phyloP scores from a whole-genome alignment of 1,284 basidiomycete species.

The Ceratobasidium papillatum region DNA sequence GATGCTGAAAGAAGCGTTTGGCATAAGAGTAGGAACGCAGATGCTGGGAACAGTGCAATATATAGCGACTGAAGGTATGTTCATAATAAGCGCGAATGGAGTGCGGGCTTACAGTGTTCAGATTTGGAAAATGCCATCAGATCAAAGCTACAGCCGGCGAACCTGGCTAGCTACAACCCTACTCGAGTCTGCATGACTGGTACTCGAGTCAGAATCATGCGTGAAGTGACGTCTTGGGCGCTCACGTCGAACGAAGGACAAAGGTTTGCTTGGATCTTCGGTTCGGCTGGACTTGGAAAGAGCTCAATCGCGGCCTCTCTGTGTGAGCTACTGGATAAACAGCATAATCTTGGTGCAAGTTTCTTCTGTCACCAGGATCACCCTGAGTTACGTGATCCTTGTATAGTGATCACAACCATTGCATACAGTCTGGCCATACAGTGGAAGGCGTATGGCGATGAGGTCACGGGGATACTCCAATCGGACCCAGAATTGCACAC shows the following conservation, averaged over 20 bases:
- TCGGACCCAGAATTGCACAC: background rate
- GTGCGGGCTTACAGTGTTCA: too few relatives aligned
- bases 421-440: slow-evolving; percentile 31
- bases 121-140: too few relatives aligned
- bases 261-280: slow-evolving; percentile 46
- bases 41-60: background rate
- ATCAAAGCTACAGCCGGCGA: background rate
- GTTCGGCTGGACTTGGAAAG: slow-evolving; percentile 47
- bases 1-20: background rate
- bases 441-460: background rate
- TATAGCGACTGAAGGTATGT: background rate
- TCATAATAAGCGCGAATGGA: background rate
- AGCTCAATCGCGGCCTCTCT: slow-evolving; percentile 47
- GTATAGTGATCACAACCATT: slow-evolving; percentile 19
- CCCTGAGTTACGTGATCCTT: slow-evolving; percentile 4
- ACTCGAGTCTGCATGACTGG: slow-evolving; percentile 30
- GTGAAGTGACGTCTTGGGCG: slow-evolving; percentile 43
- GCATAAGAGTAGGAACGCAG: background rate
- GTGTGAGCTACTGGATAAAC: slow-evolving; percentile 35
- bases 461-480: background rate
- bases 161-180: background rate
- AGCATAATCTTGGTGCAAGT: slow-evolving; percentile 48
- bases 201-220: slow-evolving; percentile 43
- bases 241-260: background rate
- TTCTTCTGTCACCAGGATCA: slow-evolving; percentile 49